Evolutionary conservation across 495 filamentous ascomycete species (phyloP).

Genomic region (Hyaloscypha finlandica): DNA sequence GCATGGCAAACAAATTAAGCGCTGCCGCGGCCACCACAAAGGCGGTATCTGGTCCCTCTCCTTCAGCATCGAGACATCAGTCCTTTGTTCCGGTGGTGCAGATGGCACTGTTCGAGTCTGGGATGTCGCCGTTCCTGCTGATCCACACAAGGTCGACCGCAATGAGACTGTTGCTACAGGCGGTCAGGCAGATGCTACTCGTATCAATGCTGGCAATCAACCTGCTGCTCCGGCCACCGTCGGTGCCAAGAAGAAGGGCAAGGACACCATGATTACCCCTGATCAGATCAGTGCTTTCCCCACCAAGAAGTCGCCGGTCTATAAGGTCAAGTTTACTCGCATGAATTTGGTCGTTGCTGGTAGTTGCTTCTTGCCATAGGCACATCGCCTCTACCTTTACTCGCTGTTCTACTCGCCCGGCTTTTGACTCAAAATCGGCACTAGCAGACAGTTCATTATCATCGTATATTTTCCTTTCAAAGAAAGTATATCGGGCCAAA

Average conservation of each 20-base stretch:
- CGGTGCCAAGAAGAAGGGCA: slow-evolving; percentile 77
- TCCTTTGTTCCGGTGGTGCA: slow-evolving; percentile 86
- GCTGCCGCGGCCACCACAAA: slow-evolving; percentile 90
- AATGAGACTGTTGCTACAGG: slow-evolving; percentile 57
- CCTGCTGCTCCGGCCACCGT: slow-evolving; percentile 41
- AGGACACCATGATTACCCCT: slow-evolving; percentile 85
- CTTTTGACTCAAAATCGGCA: too few relatives aligned
- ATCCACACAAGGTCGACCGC: slow-evolving; percentile 41
- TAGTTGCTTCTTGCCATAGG: slow-evolving; percentile 40
- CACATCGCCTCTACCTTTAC: neutral
- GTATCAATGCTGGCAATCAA: slow-evolving; percentile 46
- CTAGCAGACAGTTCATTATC: too few relatives aligned
- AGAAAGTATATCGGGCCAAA: too few relatives aligned
- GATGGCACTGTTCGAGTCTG: slow-evolving; percentile 91
- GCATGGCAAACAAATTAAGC: slow-evolving; percentile 79
- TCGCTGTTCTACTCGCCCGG: neutral
- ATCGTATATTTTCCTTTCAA: too few relatives aligned
- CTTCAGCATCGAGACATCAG: slow-evolving; percentile 86
- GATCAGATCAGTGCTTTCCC: slow-evolving; percentile 93
- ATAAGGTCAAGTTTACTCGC: slow-evolving; percentile 88
- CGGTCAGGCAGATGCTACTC: slow-evolving; percentile 47
- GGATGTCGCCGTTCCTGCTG: slow-evolving; percentile 72
- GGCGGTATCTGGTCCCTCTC: slow-evolving; percentile 91
- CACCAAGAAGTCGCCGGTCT: slow-evolving; percentile 93
- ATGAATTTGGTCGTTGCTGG: slow-evolving; percentile 91